Evolutionary conservation across 805 yeast species (phyloP).

Genomic region (Pichia rugopelliculosa): DNA sequence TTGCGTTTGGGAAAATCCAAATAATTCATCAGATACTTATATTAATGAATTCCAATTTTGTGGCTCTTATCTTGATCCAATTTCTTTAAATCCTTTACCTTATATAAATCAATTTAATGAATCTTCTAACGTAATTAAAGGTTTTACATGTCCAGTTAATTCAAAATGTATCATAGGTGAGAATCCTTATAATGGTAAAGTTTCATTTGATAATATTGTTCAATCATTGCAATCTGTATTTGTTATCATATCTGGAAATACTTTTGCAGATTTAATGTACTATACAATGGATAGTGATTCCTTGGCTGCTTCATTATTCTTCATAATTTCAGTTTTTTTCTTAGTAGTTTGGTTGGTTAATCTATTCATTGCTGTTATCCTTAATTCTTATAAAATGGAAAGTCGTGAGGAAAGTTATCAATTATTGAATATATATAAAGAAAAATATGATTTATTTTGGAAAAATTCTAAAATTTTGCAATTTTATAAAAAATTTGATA

Average conservation of each 20-base stretch:
- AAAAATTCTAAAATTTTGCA: constrained; percentile 11
- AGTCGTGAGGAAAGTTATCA: neutral
- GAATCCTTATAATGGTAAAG: constrained; percentile 65
- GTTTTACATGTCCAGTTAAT: constrained; percentile 71
- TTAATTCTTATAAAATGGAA: constrained; percentile 54
- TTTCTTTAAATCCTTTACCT: constrained; percentile 34
- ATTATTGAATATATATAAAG: constrained; percentile 5
- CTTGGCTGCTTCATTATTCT: constrained; percentile 66
- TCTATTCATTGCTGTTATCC: constrained; percentile 79
- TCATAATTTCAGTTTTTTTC: constrained; percentile 62
- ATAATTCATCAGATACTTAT: constrained; percentile 51
- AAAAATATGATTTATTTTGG: constrained; percentile 12
- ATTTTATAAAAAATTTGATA: constrained; percentile 31
- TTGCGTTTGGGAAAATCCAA: constrained; percentile 84
- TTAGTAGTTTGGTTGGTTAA: constrained; percentile 82
- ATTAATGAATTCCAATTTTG: constrained; percentile 59
- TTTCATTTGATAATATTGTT: constrained; percentile 77
- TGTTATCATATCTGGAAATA: constrained; percentile 82
- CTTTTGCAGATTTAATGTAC: constrained; percentile 88
- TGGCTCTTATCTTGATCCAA: constrained; percentile 62
- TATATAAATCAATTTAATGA: constrained; percentile 45
- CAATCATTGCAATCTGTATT: constrained; percentile 80
- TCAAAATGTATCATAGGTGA: constrained; percentile 63
- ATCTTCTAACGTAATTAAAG: constrained; percentile 46
- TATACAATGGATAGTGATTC: constrained; percentile 77